These are phyloP conservation scores for Alternaria sp. DNA, from an alignment of 2,329 filamentous ascomycete genomes.

Conservation along the genomic window DNA sequence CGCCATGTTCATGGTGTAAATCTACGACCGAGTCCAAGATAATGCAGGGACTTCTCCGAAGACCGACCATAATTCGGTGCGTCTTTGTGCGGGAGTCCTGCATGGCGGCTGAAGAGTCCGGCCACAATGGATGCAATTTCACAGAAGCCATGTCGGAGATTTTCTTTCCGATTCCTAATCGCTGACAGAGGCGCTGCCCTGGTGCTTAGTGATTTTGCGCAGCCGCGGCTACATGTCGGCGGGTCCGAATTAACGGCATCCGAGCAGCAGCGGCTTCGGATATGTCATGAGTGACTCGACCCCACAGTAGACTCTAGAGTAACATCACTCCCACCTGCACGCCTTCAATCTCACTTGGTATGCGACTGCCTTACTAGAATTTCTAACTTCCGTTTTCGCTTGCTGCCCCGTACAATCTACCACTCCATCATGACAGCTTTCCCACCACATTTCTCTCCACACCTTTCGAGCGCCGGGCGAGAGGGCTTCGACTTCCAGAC, in stretches of 20 bases:
- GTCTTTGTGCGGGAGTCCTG: background rate
- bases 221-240: conserved; percentile 24
- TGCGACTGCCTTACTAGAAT: background rate
- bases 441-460: conserved; percentile 63
- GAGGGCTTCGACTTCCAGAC: conserved; percentile 50
- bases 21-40: background rate
- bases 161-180: conserved; percentile 15
- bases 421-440: conserved; percentile 59
- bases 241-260: conserved; percentile 16
- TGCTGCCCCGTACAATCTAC: background rate
- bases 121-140: background rate
- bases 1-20: background rate
- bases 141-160: background rate
- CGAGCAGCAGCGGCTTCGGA: conserved; percentile 22
- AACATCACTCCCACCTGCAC: background rate
- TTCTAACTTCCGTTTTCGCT: background rate
- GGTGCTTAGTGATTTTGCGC: conserved; percentile 11
- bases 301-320: conserved; percentile 11
- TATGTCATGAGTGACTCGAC: conserved; percentile 15
- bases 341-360: background rate
- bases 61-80: background rate
- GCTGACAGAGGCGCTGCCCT: conserved; percentile 25
- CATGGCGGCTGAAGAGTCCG: background rate
- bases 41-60: background rate
- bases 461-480: conserved; percentile 54